These are phyloP conservation scores for Cryptomeria japonica DNA, from an alignment of 75 land plant genomes.

Conservation along the genomic window DNA sequence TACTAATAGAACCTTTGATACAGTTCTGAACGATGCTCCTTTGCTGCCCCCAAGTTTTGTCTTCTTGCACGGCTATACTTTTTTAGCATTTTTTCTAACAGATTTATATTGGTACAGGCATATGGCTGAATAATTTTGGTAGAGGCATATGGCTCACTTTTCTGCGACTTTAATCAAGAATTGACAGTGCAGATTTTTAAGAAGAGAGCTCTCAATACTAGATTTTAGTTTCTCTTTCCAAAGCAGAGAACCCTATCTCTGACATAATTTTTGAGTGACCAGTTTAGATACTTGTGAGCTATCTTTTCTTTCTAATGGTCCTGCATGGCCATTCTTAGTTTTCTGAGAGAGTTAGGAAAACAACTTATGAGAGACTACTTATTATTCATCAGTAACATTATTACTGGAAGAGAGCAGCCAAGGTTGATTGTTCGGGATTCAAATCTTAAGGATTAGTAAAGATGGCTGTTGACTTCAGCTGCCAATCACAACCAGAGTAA, in stretches of 20 bases:
- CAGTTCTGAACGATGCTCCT: background rate
- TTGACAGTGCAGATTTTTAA: constrained; percentile 12
- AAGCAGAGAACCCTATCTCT: constrained; percentile 3
- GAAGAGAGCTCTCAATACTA: constrained; percentile 11
- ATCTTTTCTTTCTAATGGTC: background rate
- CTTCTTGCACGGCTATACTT: background rate
- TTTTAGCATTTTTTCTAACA: background rate
- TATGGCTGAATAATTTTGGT: constrained; percentile 14
- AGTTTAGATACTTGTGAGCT: background rate
- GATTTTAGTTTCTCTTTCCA: constrained; percentile 1
- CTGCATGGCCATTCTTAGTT: constrained; percentile 8
- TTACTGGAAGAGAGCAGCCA: constrained; percentile 15
- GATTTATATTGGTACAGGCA: constrained; percentile 15
- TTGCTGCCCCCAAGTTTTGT: constrained; percentile 5
- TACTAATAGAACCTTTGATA: background rate
- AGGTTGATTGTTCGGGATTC: constrained; percentile 13
- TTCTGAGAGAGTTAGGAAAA: constrained; percentile 14
- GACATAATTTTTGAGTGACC: constrained; percentile 8
- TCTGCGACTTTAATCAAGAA: constrained; percentile 15
- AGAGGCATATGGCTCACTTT: constrained; percentile 16
- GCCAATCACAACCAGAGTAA: constrained; percentile 25
- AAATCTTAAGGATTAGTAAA: constrained; percentile 11
- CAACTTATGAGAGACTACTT: constrained; percentile 2
- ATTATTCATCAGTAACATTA: constrained; percentile 8
- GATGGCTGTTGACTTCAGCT: constrained; percentile 15